Percentiles rank a stretch among this genome's conserved stretches.
These are phyloP conservation scores for Cyclotella cryptica DNA, from an alignment of 108 stramenopile species.

Conservation along the genomic window DNA sequence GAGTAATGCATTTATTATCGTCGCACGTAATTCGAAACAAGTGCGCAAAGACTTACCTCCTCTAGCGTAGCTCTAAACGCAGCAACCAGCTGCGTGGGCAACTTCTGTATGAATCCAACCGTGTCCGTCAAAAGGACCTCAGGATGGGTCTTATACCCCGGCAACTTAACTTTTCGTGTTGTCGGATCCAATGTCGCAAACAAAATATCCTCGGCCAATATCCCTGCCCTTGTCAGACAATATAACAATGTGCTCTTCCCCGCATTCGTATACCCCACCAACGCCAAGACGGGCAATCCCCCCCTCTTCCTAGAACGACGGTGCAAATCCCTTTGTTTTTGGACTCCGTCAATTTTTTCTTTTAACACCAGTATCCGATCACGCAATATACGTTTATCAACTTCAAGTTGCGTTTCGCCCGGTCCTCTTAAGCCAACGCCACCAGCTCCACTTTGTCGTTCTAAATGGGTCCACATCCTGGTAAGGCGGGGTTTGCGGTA, in stretches of 20 bases:
- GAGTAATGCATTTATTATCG: neutral
- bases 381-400: conserved; percentile 92
- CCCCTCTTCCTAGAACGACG: conserved; percentile 69
- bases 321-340: conserved; percentile 89
- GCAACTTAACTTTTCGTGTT: conserved; percentile 93
- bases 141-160: conserved; percentile 92
- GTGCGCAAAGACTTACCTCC: conserved; percentile 63
- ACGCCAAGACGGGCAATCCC: conserved; percentile 86
- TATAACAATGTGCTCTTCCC: conserved; percentile 95
- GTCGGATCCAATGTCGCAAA: conserved; percentile 98
- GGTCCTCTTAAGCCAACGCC: conserved; percentile 94
- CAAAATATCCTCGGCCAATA: conserved; percentile 94
- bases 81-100: conserved; percentile 95
- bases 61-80: conserved; percentile 97
- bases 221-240: conserved; percentile 90
- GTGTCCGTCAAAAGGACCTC: conserved; percentile 96
- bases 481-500: conserved; percentile 95
- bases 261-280: conserved; percentile 97
- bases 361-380: conserved; percentile 94
- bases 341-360: conserved; percentile 89
- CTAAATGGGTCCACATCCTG: conserved; percentile 96
- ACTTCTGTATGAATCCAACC: conserved; percentile 97
- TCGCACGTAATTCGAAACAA: neutral
- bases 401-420: conserved; percentile 94
- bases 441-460: conserved; percentile 92